phyloP scores from a whole-genome alignment of 1,139 yeast genomes.

The Entelexis paramagnoliae region DNA sequence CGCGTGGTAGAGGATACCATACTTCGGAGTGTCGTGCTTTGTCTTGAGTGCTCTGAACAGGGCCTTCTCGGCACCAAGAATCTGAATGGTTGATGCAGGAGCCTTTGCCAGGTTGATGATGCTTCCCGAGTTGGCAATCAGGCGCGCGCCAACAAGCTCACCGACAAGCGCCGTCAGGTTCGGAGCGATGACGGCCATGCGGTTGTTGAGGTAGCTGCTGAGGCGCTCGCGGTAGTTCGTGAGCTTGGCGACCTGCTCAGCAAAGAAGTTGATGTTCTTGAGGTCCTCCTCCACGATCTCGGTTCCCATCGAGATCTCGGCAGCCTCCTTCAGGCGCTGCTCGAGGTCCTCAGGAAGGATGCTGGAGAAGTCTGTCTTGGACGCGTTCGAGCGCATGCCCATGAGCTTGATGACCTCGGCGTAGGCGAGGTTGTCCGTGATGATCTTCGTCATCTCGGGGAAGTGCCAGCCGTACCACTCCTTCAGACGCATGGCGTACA shows the following conservation, averaged over 20 bases:
- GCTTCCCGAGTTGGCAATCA: conserved; percentile 96
- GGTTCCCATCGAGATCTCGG: conserved; percentile 98
- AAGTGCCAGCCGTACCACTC: conserved; percentile 99
- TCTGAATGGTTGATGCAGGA: conserved; percentile 97
- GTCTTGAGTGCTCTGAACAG: conserved; percentile 96
- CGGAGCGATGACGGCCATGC: conserved; percentile 98
- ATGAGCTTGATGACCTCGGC: conserved; percentile 84
- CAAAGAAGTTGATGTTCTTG: conserved; percentile 75
- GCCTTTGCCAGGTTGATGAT: conserved; percentile 89
- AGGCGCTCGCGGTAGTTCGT: conserved; percentile 91
- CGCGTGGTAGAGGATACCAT: conserved; percentile 94
- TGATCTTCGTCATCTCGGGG: conserved; percentile 97
- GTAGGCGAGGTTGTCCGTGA: conserved; percentile 57
- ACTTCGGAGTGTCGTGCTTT: conserved; percentile 96
- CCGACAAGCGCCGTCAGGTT: conserved; percentile 92
- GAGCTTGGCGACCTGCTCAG: conserved; percentile 88
- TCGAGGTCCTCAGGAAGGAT: conserved; percentile 91
- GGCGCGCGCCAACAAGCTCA: conserved; percentile 95
- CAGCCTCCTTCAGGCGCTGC: conserved; percentile 84
- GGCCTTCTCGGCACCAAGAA: conserved; percentile 98
- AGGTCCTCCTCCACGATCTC: conserved; percentile 85
- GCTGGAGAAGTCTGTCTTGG: conserved; percentile 81
- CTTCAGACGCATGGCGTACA: conserved; percentile 92
- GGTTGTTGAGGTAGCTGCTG: conserved; percentile 74
- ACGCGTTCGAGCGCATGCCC: conserved; percentile 89